A percentile compares a stretch with the other conserved stretches of the same genome.
phyloP scores from a whole-genome alignment of 257 asterid species.

The Scutellaria baicalensis region DNA sequence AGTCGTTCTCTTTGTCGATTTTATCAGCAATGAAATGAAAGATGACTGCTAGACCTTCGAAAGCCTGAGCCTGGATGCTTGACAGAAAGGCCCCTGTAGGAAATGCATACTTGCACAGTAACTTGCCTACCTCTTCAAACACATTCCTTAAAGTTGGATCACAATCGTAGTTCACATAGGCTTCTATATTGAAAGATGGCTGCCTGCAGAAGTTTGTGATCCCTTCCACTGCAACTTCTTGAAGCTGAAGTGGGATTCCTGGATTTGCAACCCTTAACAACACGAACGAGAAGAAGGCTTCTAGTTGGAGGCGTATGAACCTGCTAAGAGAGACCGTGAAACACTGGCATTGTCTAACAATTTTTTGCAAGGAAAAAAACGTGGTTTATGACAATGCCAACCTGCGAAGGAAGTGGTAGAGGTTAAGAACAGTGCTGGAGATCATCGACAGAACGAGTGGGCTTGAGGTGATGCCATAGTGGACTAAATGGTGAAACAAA shows the following conservation, averaged over 20 bases:
- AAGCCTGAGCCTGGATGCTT: conserved; percentile 75
- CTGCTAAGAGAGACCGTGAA: conserved; percentile 22
- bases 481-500: conserved; percentile 75
- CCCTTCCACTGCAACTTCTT: conserved; percentile 87
- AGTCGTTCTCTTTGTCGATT: conserved; percentile 66
- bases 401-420: conserved; percentile 82
- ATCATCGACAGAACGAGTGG: conserved; percentile 87
- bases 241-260: conserved; percentile 47
- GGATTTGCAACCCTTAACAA: conserved; percentile 46
- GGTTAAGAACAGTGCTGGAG: conserved; percentile 72
- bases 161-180: conserved; percentile 74
- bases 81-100: conserved; percentile 53
- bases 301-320: conserved; percentile 78
- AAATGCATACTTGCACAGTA: conserved; percentile 79
- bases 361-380: background rate
- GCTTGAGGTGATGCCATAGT: conserved; percentile 62
- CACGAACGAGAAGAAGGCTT: conserved; percentile 74
- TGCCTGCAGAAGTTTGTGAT: conserved; percentile 81
- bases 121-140: conserved; percentile 70
- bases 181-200: conserved; percentile 58
- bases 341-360: no score
- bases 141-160: conserved; percentile 69
- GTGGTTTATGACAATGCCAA: background rate
- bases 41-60: conserved; percentile 64
- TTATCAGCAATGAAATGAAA: conserved; percentile 80